These are phyloP conservation scores for Vigna unguiculata DNA, from an alignment of 306 rosid species.

Conservation along the genomic window DNA sequence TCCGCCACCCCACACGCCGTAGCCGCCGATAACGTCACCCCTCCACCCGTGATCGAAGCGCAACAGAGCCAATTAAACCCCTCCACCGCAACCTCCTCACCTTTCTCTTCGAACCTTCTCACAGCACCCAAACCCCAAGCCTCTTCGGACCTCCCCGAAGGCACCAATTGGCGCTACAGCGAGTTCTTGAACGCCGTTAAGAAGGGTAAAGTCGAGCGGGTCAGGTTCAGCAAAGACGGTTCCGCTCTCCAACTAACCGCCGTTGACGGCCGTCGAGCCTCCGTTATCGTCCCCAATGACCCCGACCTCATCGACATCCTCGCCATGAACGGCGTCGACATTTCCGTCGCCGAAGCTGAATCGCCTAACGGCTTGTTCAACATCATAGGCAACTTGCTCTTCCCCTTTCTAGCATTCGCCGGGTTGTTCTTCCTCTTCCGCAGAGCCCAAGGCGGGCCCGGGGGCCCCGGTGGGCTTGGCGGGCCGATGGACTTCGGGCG, in stretches of 20 bases:
- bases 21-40: slow-evolving; percentile 59
- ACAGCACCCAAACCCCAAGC: slow-evolving; percentile 84
- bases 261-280: slow-evolving; percentile 88
- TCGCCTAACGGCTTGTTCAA: slow-evolving; percentile 73
- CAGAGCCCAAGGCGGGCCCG: slow-evolving; percentile 86
- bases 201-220: slow-evolving; percentile 94
- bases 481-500: slow-evolving; percentile 99
- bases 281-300: slow-evolving; percentile 89
- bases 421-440: slow-evolving; percentile 91
- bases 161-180: slow-evolving; percentile 93
- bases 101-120: slow-evolving; percentile 73
- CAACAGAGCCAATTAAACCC: slow-evolving; percentile 54
- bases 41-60: slow-evolving; percentile 65
- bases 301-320: slow-evolving; percentile 95
- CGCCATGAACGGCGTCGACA: slow-evolving; percentile 96
- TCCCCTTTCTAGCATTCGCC: slow-evolving; percentile 89
- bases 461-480: slow-evolving; percentile 92
- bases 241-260: slow-evolving; percentile 90
- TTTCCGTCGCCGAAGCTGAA: slow-evolving; percentile 90
- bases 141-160: slow-evolving; percentile 88
- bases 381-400: slow-evolving; percentile 79
- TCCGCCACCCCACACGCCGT: slow-evolving; percentile 57
- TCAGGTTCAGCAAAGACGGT: slow-evolving; percentile 91
- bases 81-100: slow-evolving; percentile 50
- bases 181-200: slow-evolving; percentile 93